These are phyloP conservation scores for Penicillium flavigenum DNA, from an alignment of 495 filamentous ascomycete species.

Conservation along the genomic window DNA sequence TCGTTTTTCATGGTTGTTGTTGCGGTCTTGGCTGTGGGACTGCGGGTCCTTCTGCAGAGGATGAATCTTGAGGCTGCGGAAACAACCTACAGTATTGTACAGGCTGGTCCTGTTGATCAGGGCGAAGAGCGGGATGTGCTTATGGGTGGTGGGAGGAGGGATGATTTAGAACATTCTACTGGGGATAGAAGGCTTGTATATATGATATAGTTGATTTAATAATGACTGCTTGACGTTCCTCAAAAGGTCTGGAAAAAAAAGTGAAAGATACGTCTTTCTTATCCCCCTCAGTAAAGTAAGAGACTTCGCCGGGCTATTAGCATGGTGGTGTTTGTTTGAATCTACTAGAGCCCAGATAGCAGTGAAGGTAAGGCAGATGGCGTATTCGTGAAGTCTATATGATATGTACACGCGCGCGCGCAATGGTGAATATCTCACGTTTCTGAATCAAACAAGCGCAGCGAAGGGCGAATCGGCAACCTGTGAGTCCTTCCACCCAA, in stretches of 20 bases:
- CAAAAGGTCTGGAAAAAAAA: too few relatives aligned
- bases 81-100: constrained; percentile 27
- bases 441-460: background rate
- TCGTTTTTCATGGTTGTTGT: constrained; percentile 57
- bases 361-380: background rate
- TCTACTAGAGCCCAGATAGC: too few relatives aligned
- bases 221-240: background rate
- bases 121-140: constrained; percentile 41
- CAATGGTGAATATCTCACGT: background rate
- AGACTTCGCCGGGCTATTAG: too few relatives aligned
- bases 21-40: constrained; percentile 42
- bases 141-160: constrained; percentile 33
- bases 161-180: constrained; percentile 24
- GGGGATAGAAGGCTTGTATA: constrained; percentile 33
- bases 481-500: background rate
- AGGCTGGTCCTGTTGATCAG: constrained; percentile 16
- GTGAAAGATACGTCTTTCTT: too few relatives aligned
- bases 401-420: background rate
- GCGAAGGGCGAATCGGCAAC: background rate
- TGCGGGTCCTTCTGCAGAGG: constrained; percentile 48
- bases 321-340: too few relatives aligned
- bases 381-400: background rate
- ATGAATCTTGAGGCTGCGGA: constrained; percentile 38
- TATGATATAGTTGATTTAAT: constrained; percentile 23
- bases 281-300: too few relatives aligned